A percentile compares a stretch with the other conserved stretches of the same genome.
Conservation (phyloP, 1,284 basidiomycete genomes). For the Boletus semigastroideus region DNA sequence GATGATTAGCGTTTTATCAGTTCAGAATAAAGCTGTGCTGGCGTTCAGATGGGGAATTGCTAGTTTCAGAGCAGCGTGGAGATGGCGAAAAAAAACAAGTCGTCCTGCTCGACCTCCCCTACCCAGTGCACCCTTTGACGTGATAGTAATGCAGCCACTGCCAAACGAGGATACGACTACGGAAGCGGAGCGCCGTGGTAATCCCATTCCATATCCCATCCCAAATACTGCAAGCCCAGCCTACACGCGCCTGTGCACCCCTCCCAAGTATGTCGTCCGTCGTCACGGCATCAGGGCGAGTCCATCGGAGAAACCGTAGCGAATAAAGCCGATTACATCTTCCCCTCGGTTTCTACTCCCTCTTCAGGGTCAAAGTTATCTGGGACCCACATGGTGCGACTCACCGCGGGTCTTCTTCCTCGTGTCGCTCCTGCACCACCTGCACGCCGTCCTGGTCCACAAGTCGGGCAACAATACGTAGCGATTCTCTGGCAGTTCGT, state of each 20-base stretch:
- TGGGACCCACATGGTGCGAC: conserved; percentile 26
- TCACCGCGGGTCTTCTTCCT: conserved; percentile 47
- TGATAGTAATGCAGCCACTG: not conserved
- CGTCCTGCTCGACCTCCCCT: not conserved
- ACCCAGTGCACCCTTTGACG: not conserved
- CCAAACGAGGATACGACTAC: conserved; percentile 16
- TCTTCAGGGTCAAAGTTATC: conserved; percentile 17
- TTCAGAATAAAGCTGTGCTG: conserved; percentile 16
- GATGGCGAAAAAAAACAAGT: not conserved
- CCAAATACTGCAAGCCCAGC: conserved; percentile 29
- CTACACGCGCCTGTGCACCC: conserved; percentile 11
- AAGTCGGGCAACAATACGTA: conserved; percentile 52
- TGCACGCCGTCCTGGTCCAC: conserved; percentile 61
- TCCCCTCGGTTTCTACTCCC: conserved; percentile 40
- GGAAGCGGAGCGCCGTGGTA: conserved; percentile 26
- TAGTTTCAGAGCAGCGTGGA: not conserved
- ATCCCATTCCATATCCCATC: conserved; percentile 16
- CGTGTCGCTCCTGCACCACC: conserved; percentile 36
- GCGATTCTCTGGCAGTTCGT: conserved; percentile 49
- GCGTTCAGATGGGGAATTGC: not conserved
- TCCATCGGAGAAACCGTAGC: conserved; percentile 52
- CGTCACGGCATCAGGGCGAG: conserved; percentile 53
- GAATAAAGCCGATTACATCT: conserved; percentile 54
- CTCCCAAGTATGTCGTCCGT: conserved; percentile 4
- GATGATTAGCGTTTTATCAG: conserved; percentile 18